A percentile compares a stretch with the other conserved stretches of the same genome.
These are phyloP conservation scores for Thalassiosira ordinaria DNA, from an alignment of 352 stramenopile genomes.

Conservation along the genomic window DNA sequence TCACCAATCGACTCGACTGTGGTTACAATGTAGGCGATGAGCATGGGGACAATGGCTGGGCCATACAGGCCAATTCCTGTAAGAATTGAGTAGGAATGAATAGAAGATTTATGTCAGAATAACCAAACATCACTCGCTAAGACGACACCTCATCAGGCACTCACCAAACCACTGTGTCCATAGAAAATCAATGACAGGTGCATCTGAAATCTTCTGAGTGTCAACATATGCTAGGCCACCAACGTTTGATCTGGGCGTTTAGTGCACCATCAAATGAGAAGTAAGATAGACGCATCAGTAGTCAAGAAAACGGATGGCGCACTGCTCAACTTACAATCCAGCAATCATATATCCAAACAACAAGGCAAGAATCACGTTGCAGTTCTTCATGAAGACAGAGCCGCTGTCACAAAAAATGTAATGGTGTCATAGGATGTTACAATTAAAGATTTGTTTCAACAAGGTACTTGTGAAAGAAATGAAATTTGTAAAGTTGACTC, in stretches of 20 bases:
- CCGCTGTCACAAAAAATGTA: conserved; percentile 31
- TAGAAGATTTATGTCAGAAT: no score
- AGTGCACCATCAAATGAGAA: no score
- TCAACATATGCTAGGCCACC: conserved; percentile 62
- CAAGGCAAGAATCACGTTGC: conserved; percentile 73
- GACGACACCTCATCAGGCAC: no score
- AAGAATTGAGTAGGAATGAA: no score
- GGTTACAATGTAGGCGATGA: conserved; percentile 73
- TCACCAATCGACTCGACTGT: conserved; percentile 83
- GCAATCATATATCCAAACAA: conserved; percentile 83
- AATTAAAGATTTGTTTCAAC: no score
- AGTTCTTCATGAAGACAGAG: conserved; percentile 71
- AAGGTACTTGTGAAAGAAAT: no score
- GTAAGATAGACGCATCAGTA: no score
- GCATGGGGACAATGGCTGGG: conserved; percentile 66
- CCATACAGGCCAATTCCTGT: conserved; percentile 61
- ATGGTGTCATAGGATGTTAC: no score
- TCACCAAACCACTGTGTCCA: conserved; percentile 80
- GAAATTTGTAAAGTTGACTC: background rate
- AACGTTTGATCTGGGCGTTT: conserved; percentile 38
- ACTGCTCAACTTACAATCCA: conserved; percentile 28
- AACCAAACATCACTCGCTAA: no score
- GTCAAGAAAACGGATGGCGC: no score
- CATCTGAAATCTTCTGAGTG: conserved; percentile 54
- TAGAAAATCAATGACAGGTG: conserved; percentile 64